A percentile compares a stretch with the other conserved stretches of the same genome.
Conservation (phyloP, 78 protist species). For the Salpingoeca rosetta region DNA sequence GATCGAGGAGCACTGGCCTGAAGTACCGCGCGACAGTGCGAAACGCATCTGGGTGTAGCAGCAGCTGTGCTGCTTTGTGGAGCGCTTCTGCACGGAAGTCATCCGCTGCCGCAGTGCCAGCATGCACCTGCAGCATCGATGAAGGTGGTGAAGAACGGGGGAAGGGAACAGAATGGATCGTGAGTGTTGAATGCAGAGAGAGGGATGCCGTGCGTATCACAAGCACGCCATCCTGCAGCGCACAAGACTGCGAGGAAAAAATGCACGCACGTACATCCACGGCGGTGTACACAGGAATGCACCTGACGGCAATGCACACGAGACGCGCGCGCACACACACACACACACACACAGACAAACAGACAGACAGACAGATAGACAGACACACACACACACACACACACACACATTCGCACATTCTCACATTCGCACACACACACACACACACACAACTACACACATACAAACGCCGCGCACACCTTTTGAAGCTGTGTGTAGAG, state of each 20-base stretch:
- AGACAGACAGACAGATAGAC: no score
- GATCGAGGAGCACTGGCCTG: no score
- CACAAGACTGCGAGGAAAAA: not conserved
- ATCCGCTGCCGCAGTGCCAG: no score
- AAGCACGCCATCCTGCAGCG: not conserved
- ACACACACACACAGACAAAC: no score
- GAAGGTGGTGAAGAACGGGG: not conserved
- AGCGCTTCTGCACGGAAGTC: no score
- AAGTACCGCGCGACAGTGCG: no score
- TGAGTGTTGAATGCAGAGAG: not conserved
- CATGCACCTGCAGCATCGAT: no score
- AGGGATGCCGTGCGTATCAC: not conserved
- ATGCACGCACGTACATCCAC: not conserved
- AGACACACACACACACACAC: not conserved
- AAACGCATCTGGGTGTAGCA: no score
- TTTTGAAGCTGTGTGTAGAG: slow-evolving; percentile 7
- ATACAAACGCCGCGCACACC: slow-evolving; percentile 1
- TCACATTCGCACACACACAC: not conserved
- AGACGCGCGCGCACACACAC: no score
- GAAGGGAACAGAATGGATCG: not conserved
- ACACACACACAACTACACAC: no score
- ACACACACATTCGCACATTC: not conserved
- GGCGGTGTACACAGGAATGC: not conserved
- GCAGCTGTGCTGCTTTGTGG: no score
- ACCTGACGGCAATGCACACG: not conserved